Percentiles rank a stretch among this genome's conserved stretches.
phyloP scores from a whole-genome alignment of 495 filamentous ascomycete genomes.

The Lepraria neglecta region DNA sequence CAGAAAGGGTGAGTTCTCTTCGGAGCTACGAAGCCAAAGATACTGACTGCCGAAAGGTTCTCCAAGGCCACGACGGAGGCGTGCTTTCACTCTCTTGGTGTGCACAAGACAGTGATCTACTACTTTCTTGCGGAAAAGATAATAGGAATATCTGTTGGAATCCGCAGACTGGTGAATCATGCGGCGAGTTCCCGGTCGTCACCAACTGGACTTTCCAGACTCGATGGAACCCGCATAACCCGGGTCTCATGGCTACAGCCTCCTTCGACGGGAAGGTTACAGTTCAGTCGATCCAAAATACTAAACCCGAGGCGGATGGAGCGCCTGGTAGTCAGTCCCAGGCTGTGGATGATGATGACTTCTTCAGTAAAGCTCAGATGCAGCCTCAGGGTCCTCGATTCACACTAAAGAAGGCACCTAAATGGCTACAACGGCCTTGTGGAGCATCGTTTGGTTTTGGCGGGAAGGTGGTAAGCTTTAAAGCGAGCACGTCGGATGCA shows the following conservation, averaged over 20 bases:
- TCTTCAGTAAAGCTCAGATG: conserved; percentile 88
- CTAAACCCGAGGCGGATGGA: conserved; percentile 48
- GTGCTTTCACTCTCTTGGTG: conserved; percentile 97
- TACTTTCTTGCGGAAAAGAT: conserved; percentile 94
- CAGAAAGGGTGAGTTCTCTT: conserved; percentile 56
- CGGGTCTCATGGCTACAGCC: conserved; percentile 82
- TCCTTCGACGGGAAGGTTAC: conserved; percentile 95
- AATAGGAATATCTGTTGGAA: conserved; percentile 96
- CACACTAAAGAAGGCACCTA: conserved; percentile 76
- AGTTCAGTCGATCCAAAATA: conserved; percentile 89
- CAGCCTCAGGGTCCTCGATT: conserved; percentile 86
- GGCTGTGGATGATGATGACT: conserved; percentile 83
- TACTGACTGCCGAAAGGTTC: conserved; percentile 41
- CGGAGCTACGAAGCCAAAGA: neutral
- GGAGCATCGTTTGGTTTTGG: conserved; percentile 94
- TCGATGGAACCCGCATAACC: conserved; percentile 88
- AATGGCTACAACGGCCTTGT: conserved; percentile 80
- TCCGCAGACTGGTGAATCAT: conserved; percentile 75
- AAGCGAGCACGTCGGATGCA: conserved; percentile 44
- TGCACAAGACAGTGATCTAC: conserved; percentile 77
- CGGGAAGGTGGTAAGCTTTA: conserved; percentile 80
- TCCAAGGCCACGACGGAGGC: conserved; percentile 85
- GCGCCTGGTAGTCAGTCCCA: conserved; percentile 54
- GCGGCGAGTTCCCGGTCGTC: conserved; percentile 92
- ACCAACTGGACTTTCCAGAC: conserved; percentile 99